Percentiles rank a stretch among this genome's conserved stretches.
phyloP scores from a whole-genome alignment of 2,329 filamentous ascomycete genomes.

The Domatiomyces catenatus region DNA sequence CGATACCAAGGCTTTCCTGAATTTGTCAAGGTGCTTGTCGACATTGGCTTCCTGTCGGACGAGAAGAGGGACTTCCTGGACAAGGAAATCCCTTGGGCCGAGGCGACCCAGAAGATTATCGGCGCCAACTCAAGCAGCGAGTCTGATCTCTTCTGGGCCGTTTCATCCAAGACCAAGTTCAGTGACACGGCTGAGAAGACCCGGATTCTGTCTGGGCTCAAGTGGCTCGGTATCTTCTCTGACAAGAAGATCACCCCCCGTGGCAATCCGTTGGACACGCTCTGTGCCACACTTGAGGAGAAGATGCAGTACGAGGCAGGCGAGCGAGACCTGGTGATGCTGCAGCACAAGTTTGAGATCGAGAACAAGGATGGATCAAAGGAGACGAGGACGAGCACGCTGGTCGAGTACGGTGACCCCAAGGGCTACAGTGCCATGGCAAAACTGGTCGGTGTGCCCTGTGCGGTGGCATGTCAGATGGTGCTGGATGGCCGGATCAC shows the following conservation, averaged over 20 bases:
- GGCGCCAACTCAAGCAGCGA: constrained; percentile 51
- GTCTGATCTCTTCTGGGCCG: constrained; percentile 55
- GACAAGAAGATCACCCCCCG: constrained; percentile 53
- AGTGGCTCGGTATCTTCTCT: constrained; percentile 56
- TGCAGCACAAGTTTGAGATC: constrained; percentile 54
- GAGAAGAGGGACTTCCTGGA: constrained; percentile 46
- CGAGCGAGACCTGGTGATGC: constrained; percentile 70
- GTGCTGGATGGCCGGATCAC: constrained; percentile 60
- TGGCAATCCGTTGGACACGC: constrained; percentile 74
- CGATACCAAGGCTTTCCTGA: constrained; percentile 82
- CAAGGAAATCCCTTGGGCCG: constrained; percentile 63
- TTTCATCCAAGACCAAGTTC: constrained; percentile 63
- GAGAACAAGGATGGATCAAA: constrained; percentile 64
- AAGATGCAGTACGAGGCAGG: constrained; percentile 78
- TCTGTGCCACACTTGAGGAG: constrained; percentile 74
- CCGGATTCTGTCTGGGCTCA: constrained; percentile 54
- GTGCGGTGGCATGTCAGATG: constrained; percentile 59
- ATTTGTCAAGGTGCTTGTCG: constrained; percentile 73
- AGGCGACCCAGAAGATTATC: constrained; percentile 65
- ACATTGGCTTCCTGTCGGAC: constrained; percentile 77
- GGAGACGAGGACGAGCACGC: constrained; percentile 65
- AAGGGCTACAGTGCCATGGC: constrained; percentile 74
- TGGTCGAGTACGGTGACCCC: constrained; percentile 68
- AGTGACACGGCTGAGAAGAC: constrained; percentile 50
- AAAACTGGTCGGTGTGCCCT: constrained; percentile 62